Base-by-base conservation (phyloP, 768 basidiomycete genomes). In the Lentinula guzmanii region DNA sequence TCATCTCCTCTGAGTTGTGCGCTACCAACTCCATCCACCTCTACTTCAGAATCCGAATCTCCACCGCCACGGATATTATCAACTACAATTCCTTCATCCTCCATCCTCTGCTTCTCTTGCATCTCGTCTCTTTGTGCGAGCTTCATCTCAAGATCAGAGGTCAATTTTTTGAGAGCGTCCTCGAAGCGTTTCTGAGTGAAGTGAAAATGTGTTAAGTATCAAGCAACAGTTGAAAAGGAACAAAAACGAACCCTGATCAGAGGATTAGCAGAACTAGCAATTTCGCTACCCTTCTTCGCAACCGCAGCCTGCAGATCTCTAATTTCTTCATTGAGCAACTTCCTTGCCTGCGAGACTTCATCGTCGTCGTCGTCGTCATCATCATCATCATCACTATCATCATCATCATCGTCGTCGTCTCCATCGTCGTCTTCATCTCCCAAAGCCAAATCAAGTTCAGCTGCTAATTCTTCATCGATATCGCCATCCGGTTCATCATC, bases 281-380 rank as follows among this genome's bases (percentile, higher is more conserved):
- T 86, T 72, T 96, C 94, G 21, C 79, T 83, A 52, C 82, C 82
- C 76, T 95, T 96, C 82, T 91, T 91, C 46, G 85, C 79, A 11
- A 95, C 90, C 2, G 93, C 95, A 52, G 86, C 87, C 72, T 96
- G 91, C 65, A 97, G 74, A 70, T 96, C 94, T 52, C 86, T 79
- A 54, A 95, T 93, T 72, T 96, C 94, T 68, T 95, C 95, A 65
- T 87, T 91, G 64, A 96, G 72, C 42, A 95, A 71, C 65, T 89
- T 90, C 70, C 86, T 84, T 39, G 87, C 85, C 70, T 93, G 91
- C 2, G 79, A 82, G 35, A 85, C 86, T 51, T 92, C 91, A 54
- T 92, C 91, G 52, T 92, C 91, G 2, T 91, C 91, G 18, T 92
- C 91, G 2, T 92, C 85, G 0, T 82, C 80, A 21, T 53, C 52